Evolutionary conservation across 192 early-diverging fungal species (phyloP), one percentile per base, ranked within the genome.

Genomic region (Coemansia sp.): DNA sequence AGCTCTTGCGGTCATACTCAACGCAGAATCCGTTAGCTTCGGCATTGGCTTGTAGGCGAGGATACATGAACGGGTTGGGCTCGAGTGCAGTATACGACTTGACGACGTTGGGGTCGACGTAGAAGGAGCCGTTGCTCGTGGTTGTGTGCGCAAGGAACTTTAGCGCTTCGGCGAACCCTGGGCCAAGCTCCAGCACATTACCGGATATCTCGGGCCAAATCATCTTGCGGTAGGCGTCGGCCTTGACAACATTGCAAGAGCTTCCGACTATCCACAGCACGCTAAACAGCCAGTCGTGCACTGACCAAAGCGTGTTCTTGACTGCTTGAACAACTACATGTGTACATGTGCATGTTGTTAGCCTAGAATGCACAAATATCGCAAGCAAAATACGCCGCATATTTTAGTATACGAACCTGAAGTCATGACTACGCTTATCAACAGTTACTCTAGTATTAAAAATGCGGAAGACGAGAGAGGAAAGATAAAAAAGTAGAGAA

Each of bases 181-280:
- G 79, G 0, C 79, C 73, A 2, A 82, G 56, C 60, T 82, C 79
- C 12, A 82, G 65, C 0, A 82, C 73, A 7, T 76, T 82, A 37
- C 79, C 79, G 12, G 59, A 38, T 17, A 82, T 71, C 2, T 75
- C 62, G 6, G 65, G 70, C 79, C 79, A 82, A 2, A 76, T 39
- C 36, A 40, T 53, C 56, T 72, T 70, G 39, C 79, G 29, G 46
- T 82, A 82, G 5, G 64, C 45, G 40, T 82, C 63, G 12, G 73
- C 70, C 24, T 75, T 81, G 53, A 3, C 32, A 56, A 72, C 70
- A 53, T 75, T 75, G 27, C 78, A 62, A 7, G 64, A 24, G 59
- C 73, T 72, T 32, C 72, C 78, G 10, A 70, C 27, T 10, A 72
- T 39, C 73, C 79, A 82, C 8, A 72, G 6, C 0, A 40, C 41